Conservation (phyloP, 129 eudicot species). For the Rutidosis leptorrhynchoides region DNA sequence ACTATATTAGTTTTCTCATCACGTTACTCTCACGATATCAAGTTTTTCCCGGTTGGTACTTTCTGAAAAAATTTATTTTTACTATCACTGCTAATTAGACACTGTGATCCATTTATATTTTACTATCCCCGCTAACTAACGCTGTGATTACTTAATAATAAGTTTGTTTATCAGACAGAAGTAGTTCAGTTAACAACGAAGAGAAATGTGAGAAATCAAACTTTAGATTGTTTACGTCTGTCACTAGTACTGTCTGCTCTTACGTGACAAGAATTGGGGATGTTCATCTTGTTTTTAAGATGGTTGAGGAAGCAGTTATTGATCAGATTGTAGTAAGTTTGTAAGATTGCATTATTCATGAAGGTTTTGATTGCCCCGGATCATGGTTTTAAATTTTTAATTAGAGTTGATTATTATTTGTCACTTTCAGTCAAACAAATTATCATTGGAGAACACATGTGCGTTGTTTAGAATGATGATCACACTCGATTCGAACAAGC, state of each 20-base stretch:
- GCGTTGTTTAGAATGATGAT: slow-evolving; percentile 69
- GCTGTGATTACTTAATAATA: background rate
- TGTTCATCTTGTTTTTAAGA: slow-evolving; percentile 53
- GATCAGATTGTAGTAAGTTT: slow-evolving; percentile 7
- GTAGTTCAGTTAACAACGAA: slow-evolving; percentile 7
- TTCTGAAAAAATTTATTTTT: background rate
- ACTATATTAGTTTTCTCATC: slow-evolving; percentile 75
- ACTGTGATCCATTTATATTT: too few relatives aligned
- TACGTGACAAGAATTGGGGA: slow-evolving; percentile 77
- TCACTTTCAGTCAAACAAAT: slow-evolving; percentile 42
- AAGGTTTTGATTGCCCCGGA: background rate
- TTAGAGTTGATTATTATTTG: too few relatives aligned
- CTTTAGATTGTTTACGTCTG: slow-evolving; percentile 40
- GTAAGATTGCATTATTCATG: too few relatives aligned
- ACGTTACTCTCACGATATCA: slow-evolving; percentile 61
- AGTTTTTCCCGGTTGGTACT: slow-evolving; percentile 63
- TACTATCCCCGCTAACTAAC: background rate
- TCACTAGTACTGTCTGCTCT: slow-evolving; percentile 62
- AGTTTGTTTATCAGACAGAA: slow-evolving; percentile 48
- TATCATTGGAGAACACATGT: slow-evolving; percentile 61
- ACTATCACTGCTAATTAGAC: too few relatives aligned
- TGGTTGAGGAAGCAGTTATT: slow-evolving; percentile 65
- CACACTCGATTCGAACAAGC: slow-evolving; percentile 62
- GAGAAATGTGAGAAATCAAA: slow-evolving; percentile 38
- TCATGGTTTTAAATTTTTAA: background rate